Base-by-base conservation (phyloP, 2,329 filamentous ascomycete species). In the Colletotrichum scovillei region DNA sequence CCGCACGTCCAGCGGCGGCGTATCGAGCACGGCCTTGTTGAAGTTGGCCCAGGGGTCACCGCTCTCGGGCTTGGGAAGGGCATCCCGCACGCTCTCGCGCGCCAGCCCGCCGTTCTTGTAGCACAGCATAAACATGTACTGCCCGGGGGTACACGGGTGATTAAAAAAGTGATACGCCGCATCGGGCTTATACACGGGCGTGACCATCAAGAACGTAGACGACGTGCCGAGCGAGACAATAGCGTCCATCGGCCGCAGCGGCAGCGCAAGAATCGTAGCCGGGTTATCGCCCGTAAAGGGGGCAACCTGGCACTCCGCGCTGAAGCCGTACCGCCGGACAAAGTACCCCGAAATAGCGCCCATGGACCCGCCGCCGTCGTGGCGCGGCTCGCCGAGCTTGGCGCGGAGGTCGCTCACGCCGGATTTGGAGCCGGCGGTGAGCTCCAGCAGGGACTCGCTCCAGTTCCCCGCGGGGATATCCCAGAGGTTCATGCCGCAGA, bases 51-150 rank as follows among this genome's bases (percentile, higher is more conserved):
- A 99, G 12, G 87, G 86, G 69, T 92, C 87, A 5, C 82, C 76
- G 35, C 82, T 81, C 11, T 86, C 81, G 30, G 84, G 83, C 26
- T 85, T 82, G 53, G 95, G 93, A 65, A 98, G 90, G 0, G 90
- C 88, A 80, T 99, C 95, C 67, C 97, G 93, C 75, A 98, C 91
- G 78, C 94, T 92, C 81, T 99, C 97, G 57, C 97, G 93, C 2
- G 97, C 96, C 1, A 98, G 91, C 2, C 95, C 95, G 77, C 97
- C 97, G 84, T 99, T 99, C 85, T 98, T 98, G 88, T 98, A 99
- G 88, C 97, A 99, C 46, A 99, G 91, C 97, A 99, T 99, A 84
- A 99, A 98, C 97, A 99, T 98, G 89, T 97, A 98, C 73, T 98
- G 90, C 1, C 94, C 95, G 0, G 92, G 86, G 0, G 95, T 97